These are phyloP conservation scores for Diaporthe sp. DNA, from an alignment of 2,329 filamentous ascomycete species.

Conservation along the genomic window DNA sequence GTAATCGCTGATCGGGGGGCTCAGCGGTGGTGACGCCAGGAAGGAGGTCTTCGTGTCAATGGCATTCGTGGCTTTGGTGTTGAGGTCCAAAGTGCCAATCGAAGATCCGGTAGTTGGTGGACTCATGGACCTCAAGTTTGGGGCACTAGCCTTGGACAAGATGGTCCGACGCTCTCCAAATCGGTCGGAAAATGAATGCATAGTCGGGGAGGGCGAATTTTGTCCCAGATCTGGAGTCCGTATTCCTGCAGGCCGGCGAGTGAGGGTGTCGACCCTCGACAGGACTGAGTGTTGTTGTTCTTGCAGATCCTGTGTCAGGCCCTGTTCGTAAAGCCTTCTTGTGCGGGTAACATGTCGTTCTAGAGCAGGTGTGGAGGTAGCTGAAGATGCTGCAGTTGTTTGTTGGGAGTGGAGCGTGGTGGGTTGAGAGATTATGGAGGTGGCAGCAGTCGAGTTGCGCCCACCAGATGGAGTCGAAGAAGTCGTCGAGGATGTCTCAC, in stretches of 20 bases:
- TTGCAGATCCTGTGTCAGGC: slow-evolving; percentile 81
- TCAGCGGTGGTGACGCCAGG: slow-evolving; percentile 56
- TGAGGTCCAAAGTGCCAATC: slow-evolving; percentile 49
- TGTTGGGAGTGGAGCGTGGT: slow-evolving; percentile 60
- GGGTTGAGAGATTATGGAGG: slow-evolving; percentile 84
- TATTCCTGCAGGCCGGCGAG: slow-evolving; percentile 65
- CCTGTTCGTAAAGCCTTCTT: slow-evolving; percentile 85
- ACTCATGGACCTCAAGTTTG: slow-evolving; percentile 73
- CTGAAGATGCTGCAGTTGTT: slow-evolving; percentile 50
- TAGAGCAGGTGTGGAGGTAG: slow-evolving; percentile 56
- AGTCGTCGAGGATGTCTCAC: slow-evolving; percentile 88
- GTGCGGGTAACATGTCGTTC: slow-evolving; percentile 78
- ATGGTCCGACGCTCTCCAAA: slow-evolving; percentile 59
- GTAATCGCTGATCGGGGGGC: slow-evolving; percentile 77
- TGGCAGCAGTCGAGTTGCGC: slow-evolving; percentile 87
- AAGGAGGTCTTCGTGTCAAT: slow-evolving; percentile 54
- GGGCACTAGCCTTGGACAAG: slow-evolving; percentile 72
- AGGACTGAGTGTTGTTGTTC: slow-evolving; percentile 84
- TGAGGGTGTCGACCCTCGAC: slow-evolving; percentile 83
- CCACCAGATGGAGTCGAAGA: slow-evolving; percentile 76
- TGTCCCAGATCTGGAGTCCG: slow-evolving; percentile 64
- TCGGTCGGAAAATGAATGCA: slow-evolving; percentile 59
- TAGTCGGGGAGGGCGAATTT: slow-evolving; percentile 60
- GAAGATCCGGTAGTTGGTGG: slow-evolving; percentile 57
- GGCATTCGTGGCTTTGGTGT: slow-evolving; percentile 45